Conservation (phyloP, 768 basidiomycete genomes). For the Pulveroboletus sp. region DNA sequence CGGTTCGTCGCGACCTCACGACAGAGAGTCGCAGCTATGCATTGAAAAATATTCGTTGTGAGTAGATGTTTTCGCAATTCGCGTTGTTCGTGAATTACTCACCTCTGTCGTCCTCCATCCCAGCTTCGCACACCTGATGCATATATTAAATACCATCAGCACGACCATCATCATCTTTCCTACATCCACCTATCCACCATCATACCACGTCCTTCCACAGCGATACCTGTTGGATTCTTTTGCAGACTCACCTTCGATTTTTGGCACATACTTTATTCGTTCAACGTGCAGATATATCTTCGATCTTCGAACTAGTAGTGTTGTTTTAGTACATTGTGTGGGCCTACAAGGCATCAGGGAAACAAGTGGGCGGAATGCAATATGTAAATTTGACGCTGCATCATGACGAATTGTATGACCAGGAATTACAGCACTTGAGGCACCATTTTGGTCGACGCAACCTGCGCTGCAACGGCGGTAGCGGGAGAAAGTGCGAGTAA, state of each 20-base stretch:
- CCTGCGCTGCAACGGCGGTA: too few relatives aligned
- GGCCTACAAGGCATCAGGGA: conserved; percentile 2
- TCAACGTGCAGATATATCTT: conserved; percentile 19
- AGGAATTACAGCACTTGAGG: too few relatives aligned
- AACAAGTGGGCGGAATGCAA: conserved; percentile 1
- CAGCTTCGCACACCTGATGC: conserved; percentile 8
- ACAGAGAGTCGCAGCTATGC: not conserved
- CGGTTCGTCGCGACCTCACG: not conserved
- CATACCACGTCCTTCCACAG: conserved; percentile 4
- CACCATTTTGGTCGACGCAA: too few relatives aligned
- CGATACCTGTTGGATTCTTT: conserved; percentile 5
- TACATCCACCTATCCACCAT: conserved; percentile 2
- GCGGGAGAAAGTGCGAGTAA: too few relatives aligned
- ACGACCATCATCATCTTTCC: not conserved
- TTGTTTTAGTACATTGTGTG: conserved; percentile 20
- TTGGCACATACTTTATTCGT: conserved; percentile 16
- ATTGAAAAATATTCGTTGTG: conserved; percentile 20
- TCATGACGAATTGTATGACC: too few relatives aligned
- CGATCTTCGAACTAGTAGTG: conserved; percentile 19
- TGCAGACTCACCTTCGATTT: not conserved
- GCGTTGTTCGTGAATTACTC: not conserved
- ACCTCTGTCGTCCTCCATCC: conserved; percentile 1
- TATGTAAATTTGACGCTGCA: not conserved
- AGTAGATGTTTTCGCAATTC: conserved; percentile 2
- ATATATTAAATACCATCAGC: conserved; percentile 8